These are phyloP conservation scores for Testicularia cyperi DNA, from an alignment of 1,284 basidiomycete species.

Conservation along the genomic window DNA sequence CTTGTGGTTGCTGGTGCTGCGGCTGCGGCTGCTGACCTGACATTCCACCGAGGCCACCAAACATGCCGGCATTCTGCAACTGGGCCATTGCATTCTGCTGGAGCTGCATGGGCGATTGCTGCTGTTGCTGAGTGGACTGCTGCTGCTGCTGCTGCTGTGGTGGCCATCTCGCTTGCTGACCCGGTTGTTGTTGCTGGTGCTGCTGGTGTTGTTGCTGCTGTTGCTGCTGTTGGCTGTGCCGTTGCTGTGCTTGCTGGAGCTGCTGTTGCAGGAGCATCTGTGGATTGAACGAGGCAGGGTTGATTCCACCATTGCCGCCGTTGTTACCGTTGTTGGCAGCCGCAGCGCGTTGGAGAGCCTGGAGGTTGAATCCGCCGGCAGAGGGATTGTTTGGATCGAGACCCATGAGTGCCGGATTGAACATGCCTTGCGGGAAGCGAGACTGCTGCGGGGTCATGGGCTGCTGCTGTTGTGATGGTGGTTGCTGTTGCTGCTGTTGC, in stretches of 20 bases:
- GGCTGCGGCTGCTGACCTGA: constrained; percentile 8
- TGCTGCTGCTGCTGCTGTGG: constrained; percentile 13
- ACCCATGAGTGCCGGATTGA: constrained; percentile 31
- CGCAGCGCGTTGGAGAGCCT: constrained; percentile 31
- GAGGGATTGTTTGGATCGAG: constrained; percentile 23
- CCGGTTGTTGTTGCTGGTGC: constrained; percentile 8
- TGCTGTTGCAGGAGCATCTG: constrained; percentile 38
- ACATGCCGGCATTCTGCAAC: constrained; percentile 31
- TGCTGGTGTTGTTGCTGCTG: constrained; percentile 12
- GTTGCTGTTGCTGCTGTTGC: constrained; percentile 13
- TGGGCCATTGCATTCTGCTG: constrained; percentile 26
- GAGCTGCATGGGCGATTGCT: constrained; percentile 4
- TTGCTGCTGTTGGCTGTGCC: constrained; percentile 17
- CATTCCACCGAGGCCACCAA: constrained; percentile 20
- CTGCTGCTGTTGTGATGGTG: constrained; percentile 1
- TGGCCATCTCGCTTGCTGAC: constrained; percentile 19
- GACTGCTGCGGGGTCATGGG: constrained; percentile 21
- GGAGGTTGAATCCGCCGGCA: constrained; percentile 24
- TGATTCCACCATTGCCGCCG: too few species aligned
- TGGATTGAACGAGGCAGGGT: constrained; percentile 28
- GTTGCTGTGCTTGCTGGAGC: constrained; percentile 22
- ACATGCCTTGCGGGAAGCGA: constrained; percentile 24
- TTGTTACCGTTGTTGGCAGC: constrained; percentile 22
- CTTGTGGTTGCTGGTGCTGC: constrained; percentile 10
- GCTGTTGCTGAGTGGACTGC: neutral